These are phyloP conservation scores for Penicillium waksmanii DNA, from an alignment of 495 filamentous ascomycete species.

Conservation along the genomic window DNA sequence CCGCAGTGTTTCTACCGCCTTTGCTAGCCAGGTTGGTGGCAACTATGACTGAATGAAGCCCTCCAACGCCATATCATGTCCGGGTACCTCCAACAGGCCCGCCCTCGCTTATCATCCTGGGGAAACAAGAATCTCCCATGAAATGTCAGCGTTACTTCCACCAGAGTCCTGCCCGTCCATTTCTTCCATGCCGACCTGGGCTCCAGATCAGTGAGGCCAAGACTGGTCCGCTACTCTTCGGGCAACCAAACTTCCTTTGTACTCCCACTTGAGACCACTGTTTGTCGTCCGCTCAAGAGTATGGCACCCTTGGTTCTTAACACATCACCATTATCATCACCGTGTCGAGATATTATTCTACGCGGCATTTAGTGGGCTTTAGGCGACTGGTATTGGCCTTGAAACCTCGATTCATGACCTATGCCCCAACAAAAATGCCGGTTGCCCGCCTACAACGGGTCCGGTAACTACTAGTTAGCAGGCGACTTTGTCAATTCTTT, in stretches of 20 bases:
- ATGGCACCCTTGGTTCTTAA: slow-evolving; percentile 13
- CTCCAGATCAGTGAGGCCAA: slow-evolving; percentile 19
- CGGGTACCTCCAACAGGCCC: slow-evolving; percentile 26
- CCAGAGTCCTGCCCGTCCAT: slow-evolving; percentile 30
- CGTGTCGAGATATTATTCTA: slow-evolving; percentile 2
- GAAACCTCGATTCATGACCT: slow-evolving; percentile 9
- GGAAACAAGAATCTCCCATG: slow-evolving; percentile 27
- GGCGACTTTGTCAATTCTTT: slow-evolving; percentile 19
- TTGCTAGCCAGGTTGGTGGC: slow-evolving; percentile 90
- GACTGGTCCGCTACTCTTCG: slow-evolving; percentile 15
- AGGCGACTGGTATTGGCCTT: slow-evolving; percentile 12
- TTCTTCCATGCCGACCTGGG: slow-evolving; percentile 26
- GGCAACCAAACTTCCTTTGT: background rate
- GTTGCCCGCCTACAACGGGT: slow-evolving; percentile 16
- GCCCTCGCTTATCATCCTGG: slow-evolving; percentile 18
- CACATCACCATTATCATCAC: slow-evolving; percentile 11
- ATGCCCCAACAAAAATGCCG: slow-evolving; percentile 12
- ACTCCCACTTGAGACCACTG: background rate
- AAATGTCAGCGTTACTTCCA: slow-evolving; percentile 28
- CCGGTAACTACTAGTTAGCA: slow-evolving; percentile 14
- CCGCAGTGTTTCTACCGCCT: slow-evolving; percentile 92
- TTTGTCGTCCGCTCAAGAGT: slow-evolving; percentile 8
- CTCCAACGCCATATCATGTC: slow-evolving; percentile 13
- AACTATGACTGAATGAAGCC: slow-evolving; percentile 78
- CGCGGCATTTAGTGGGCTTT: slow-evolving; percentile 11